Conservation (phyloP, 2,329 filamentous ascomycete genomes). For the Aureobasidium sp. region DNA sequence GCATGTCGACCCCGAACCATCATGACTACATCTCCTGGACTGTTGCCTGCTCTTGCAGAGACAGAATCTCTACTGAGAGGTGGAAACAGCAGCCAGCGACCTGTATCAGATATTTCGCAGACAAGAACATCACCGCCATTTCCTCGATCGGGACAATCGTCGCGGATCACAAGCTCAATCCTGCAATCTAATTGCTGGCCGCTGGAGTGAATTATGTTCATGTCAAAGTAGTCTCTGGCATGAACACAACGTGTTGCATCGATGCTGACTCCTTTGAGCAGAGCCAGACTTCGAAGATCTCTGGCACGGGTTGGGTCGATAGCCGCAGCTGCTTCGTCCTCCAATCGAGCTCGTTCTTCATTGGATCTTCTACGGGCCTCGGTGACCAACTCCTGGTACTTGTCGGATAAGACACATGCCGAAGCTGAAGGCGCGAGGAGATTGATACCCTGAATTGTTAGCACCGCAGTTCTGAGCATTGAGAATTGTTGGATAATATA, state of each 20-base stretch:
- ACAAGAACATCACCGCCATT: constrained; percentile 80
- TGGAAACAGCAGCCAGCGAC: constrained; percentile 84
- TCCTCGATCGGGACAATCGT: constrained; percentile 60
- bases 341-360: constrained; percentile 63
- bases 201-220: constrained; percentile 79
- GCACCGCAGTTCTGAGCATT: constrained; percentile 13
- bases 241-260: constrained; percentile 74
- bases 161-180: constrained; percentile 77
- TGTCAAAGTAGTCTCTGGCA: constrained; percentile 81
- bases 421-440: constrained; percentile 46
- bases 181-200: constrained; percentile 85
- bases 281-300: constrained; percentile 67
- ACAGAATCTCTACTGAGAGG: constrained; percentile 65
- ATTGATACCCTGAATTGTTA: constrained; percentile 47
- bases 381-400: constrained; percentile 65
- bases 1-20: constrained; percentile 72
- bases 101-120: constrained; percentile 72
- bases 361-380: constrained; percentile 67
- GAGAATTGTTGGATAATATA: constrained; percentile 23
- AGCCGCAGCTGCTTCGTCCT: constrained; percentile 77
- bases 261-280: constrained; percentile 61
- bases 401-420: constrained; percentile 49
- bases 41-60: constrained; percentile 70
- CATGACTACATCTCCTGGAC: constrained; percentile 64
- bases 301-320: constrained; percentile 76